Conservation (phyloP, 768 basidiomycete species). For the Suillus tomentosus region DNA sequence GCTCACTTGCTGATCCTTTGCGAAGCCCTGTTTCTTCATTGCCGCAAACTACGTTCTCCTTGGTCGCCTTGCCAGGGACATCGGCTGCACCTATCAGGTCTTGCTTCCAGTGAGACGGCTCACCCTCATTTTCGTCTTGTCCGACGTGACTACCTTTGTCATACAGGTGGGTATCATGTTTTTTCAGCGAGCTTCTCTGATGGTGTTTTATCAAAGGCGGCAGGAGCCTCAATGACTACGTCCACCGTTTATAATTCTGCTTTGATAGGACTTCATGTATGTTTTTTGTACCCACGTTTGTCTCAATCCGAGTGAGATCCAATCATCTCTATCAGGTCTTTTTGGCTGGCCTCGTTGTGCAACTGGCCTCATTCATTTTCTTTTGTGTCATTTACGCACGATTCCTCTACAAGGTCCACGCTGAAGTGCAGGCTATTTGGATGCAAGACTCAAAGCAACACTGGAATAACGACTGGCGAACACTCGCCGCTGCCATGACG, state of each 20-base stretch:
- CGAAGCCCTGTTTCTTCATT: conserved; percentile 73
- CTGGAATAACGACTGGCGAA: conserved; percentile 62
- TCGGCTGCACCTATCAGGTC: conserved; percentile 50
- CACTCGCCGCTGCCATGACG: conserved; percentile 50
- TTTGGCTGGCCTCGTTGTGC: conserved; percentile 56
- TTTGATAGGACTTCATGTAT: conserved; percentile 38
- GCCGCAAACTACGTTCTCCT: conserved; percentile 69
- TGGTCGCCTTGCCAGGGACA: conserved; percentile 55
- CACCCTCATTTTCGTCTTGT: conserved; percentile 59
- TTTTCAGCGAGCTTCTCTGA: not conserved
- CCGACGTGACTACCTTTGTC: conserved; percentile 66
- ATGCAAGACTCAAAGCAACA: conserved; percentile 34
- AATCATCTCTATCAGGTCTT: conserved; percentile 44
- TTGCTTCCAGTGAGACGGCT: conserved; percentile 50
- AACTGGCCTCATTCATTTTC: conserved; percentile 52
- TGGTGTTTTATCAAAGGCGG: conserved; percentile 37
- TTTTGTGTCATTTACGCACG: conserved; percentile 50
- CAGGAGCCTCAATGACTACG: conserved; percentile 49
- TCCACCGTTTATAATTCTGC: conserved; percentile 36
- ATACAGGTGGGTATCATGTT: conserved; percentile 47
- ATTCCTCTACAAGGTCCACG: conserved; percentile 52
- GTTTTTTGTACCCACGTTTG: conserved; percentile 17
- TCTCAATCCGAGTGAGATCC: conserved; percentile 6
- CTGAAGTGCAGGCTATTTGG: conserved; percentile 43
- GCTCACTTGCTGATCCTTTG: not conserved